Evolutionary conservation across 2,329 filamentous ascomycete genomes (phyloP), one percentile per base, ranked within the genome.

Genomic region (Cladophialophora yegresii): DNA sequence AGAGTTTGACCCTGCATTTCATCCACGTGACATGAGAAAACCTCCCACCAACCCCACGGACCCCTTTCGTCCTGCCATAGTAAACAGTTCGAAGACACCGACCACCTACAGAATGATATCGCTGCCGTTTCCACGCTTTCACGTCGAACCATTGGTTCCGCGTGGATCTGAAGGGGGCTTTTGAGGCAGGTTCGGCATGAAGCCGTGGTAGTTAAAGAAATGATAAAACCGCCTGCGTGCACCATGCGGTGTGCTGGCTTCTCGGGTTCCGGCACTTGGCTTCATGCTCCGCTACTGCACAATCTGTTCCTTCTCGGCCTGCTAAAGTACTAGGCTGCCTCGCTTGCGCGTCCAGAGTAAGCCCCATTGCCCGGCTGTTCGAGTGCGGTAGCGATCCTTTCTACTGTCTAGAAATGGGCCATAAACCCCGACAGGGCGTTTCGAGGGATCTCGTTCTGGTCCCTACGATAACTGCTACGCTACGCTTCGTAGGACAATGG

Each of bases 221-320:
- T 43, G 16, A 43, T 5, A 43, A 43, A n/a, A 1, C 36, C 36
- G 36, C 13, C 13, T 16, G 16, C 12, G 26, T 28, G 26, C 6
- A 13, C 36, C 36, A 40, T 28, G 26, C 26, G 26, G 26, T 28
- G 12, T 16, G 13, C 36, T n/a, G 13, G 36, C 16, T 43, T 43
- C 36, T 7, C 36, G 13, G 36, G n/a, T n/a, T 43, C 36, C 16
- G 5, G 16, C 36, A 43, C n/a, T 43, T n/a, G 36, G 16, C 16
- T n/a, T 43, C 16, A 43, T 43, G 36, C 36, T 43, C 36, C 36
- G 36, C 47, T 50, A 50, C 47, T 50, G 47, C 47, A 50, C 47
- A 20, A 28, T 28, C 47, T 26, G 26, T 50, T 50, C 47, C 47
- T 50, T 50, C 47, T 28, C 16, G 40, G 47, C 47, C 47, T 50